These are phyloP conservation scores for Amauroascus verrucosus DNA, from an alignment of 2,329 filamentous ascomycete species.

Conservation along the genomic window DNA sequence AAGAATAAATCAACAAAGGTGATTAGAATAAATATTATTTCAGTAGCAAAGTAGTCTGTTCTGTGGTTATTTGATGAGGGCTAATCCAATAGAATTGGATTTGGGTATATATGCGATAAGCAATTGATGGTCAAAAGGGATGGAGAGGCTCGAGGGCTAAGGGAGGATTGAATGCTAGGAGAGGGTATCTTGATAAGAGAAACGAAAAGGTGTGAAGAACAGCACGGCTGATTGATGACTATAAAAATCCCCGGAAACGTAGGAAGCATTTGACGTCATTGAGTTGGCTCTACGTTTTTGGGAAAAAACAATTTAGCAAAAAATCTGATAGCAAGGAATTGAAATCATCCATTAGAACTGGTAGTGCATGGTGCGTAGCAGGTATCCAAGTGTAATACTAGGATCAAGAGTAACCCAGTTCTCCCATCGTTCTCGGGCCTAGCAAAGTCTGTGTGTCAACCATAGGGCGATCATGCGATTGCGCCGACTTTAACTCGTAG, in stretches of 20 bases:
- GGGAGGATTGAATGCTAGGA: no score
- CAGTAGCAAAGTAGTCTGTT: background rate
- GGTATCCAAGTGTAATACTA: background rate
- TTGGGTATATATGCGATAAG: no score
- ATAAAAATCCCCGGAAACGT: constrained; percentile 1
- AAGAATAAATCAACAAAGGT: background rate
- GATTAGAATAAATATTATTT: background rate
- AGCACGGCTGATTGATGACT: background rate
- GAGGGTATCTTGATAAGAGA: background rate
- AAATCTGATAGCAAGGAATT: background rate
- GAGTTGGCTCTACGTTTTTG: no score
- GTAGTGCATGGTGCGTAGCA: background rate
- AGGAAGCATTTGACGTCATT: constrained; percentile 6
- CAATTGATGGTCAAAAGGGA: background rate
- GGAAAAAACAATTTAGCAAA: background rate
- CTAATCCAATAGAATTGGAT: background rate
- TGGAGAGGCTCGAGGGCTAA: no score
- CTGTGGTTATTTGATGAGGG: background rate
- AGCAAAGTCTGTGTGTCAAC: background rate
- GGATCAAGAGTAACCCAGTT: background rate
- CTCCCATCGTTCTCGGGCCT: background rate
- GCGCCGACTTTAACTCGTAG: no score
- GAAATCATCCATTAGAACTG: background rate
- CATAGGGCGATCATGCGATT: background rate
- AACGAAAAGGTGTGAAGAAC: background rate